Evolutionary conservation across 768 basidiomycete species (phyloP), one percentile per base, ranked within the genome.

Genomic region (Megacollybia marginata): DNA sequence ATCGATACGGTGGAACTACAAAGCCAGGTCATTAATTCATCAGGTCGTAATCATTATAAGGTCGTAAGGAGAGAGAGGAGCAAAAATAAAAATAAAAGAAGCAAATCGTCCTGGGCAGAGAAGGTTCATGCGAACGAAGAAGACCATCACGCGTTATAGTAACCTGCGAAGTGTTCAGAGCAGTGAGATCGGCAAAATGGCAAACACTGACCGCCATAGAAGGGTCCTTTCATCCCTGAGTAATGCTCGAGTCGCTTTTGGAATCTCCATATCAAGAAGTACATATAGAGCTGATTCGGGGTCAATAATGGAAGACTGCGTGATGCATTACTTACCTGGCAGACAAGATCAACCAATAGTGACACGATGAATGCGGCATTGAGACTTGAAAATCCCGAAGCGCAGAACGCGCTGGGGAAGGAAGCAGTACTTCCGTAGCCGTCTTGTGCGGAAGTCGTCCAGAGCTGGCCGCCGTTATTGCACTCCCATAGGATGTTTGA

Each of bases 401-500:
- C 60, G 64, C 85, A 87, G 57, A 87, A 78, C 23, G 66, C 74
- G 51, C 65, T 65, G 23, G 83, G 81, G 54, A 83, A 62, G 33
- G 73, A 61, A 23, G 70, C 69, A 28, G 71, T 62, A 54, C 60
- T 67, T 45, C 61, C 62, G 56, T 71, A 67, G 52, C 69, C 72
- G 35, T 73, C 65, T 12, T 62, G 69, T 47, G 63, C 69, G 18
- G 75, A 69, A 44, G 63, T 67, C 7, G 72, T 65, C 79, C 79
- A 83, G 15, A 82, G 68, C 56, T 82, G 77, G 4, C 83, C 82
- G 15, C 83, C 85, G 54, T 88, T 79, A 56, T 75, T 70, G 61
- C 85, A 87, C 65, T 85, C 83, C 84, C 85, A 87, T 33, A 69
- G 56, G 54, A 87, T 82, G 55, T 86, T 80, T 67, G 78, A 73